A percentile compares a stretch with the other conserved stretches of the same genome.
These are phyloP conservation scores for Heimioporus sp. DNA, from an alignment of 768 basidiomycete genomes.

Conservation along the genomic window DNA sequence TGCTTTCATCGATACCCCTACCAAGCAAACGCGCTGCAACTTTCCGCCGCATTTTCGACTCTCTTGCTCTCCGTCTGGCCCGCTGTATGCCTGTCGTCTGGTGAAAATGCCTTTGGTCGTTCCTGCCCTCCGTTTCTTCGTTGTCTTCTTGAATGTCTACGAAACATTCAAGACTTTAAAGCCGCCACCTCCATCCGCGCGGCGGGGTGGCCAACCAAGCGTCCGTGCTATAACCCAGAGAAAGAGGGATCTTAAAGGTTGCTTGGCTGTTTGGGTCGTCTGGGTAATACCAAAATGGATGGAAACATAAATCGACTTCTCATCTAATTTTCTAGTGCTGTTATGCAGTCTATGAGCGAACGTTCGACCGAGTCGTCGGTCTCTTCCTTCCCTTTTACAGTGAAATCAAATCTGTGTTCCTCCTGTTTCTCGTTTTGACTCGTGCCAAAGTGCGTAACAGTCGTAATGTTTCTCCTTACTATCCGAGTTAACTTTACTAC, in stretches of 20 bases:
- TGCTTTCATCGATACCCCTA: conserved; percentile 17
- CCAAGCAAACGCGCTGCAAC: conserved; percentile 6
- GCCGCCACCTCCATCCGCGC: conserved; percentile 50
- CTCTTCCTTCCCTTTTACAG: conserved; percentile 82
- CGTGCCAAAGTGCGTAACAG: conserved; percentile 60
- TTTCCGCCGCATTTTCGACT: not conserved
- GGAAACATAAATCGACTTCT: conserved; percentile 7
- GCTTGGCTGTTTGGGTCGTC: conserved; percentile 80
- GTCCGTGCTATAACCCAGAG: conserved; percentile 66
- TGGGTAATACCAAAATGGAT: conserved; percentile 54
- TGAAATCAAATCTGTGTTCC: conserved; percentile 71
- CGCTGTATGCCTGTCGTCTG: conserved; percentile 10
- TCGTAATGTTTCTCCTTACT: not conserved
- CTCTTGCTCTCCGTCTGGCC: not conserved
- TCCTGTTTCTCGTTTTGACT: conserved; percentile 74
- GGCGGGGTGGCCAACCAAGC: conserved; percentile 57
- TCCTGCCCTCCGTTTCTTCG: conserved; percentile 61
- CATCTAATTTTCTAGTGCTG: conserved; percentile 49
- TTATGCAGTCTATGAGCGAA: conserved; percentile 64
- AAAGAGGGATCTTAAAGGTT: conserved; percentile 85
- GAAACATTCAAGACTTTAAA: conserved; percentile 85
- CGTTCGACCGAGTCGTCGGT: conserved; percentile 60
- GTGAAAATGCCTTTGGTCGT: conserved; percentile 63
- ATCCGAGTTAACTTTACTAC: conserved; percentile 11
- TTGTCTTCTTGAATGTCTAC: conserved; percentile 78